These are phyloP conservation scores for Hapsidospora chrysogenum DNA, from an alignment of 495 filamentous ascomycete genomes.

Conservation along the genomic window DNA sequence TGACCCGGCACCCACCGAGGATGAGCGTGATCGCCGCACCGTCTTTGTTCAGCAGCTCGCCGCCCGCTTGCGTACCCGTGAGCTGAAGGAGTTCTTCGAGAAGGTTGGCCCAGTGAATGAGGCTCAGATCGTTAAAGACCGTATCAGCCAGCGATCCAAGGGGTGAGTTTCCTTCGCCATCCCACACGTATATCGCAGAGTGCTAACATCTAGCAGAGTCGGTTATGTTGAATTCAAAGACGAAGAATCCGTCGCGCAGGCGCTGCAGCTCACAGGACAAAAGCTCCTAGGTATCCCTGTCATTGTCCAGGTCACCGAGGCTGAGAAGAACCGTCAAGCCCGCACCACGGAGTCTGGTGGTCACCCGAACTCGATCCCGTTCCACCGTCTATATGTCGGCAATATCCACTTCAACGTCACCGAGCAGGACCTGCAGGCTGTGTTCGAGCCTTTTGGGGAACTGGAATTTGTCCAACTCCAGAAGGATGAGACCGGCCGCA, in stretches of 20 bases:
- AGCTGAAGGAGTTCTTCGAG: slow-evolving; percentile 90
- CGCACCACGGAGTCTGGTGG: slow-evolving; percentile 58
- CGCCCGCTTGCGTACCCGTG: slow-evolving; percentile 76
- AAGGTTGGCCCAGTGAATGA: slow-evolving; percentile 93
- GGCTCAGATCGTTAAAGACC: slow-evolving; percentile 98
- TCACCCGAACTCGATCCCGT: slow-evolving; percentile 61
- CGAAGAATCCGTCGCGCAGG: slow-evolving; percentile 82
- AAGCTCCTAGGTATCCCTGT: slow-evolving; percentile 97
- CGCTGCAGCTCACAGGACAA: slow-evolving; percentile 97
- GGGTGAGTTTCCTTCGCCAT: slow-evolving; percentile 43
- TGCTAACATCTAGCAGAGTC: slow-evolving; percentile 47
- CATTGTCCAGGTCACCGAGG: slow-evolving; percentile 95
- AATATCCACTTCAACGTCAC: slow-evolving; percentile 99
- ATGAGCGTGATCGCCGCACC: slow-evolving; percentile 90
- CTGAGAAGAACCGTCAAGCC: slow-evolving; percentile 97
- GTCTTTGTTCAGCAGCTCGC: slow-evolving; percentile 98
- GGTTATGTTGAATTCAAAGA: slow-evolving; percentile 98
- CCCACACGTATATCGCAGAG: background rate
- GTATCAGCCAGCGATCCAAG: slow-evolving; percentile 92
- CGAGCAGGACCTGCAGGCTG: slow-evolving; percentile 86
- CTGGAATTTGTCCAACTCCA: slow-evolving; percentile 95
- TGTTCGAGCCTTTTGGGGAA: slow-evolving; percentile 97
- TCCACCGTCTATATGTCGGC: slow-evolving; percentile 97
- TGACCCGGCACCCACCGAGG: slow-evolving; percentile 54
- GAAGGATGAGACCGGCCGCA: slow-evolving; percentile 81